A percentile compares a stretch with the other conserved stretches of the same genome.
phyloP scores from a whole-genome alignment of 2,329 filamentous ascomycete species.

The Alternaria atra region DNA sequence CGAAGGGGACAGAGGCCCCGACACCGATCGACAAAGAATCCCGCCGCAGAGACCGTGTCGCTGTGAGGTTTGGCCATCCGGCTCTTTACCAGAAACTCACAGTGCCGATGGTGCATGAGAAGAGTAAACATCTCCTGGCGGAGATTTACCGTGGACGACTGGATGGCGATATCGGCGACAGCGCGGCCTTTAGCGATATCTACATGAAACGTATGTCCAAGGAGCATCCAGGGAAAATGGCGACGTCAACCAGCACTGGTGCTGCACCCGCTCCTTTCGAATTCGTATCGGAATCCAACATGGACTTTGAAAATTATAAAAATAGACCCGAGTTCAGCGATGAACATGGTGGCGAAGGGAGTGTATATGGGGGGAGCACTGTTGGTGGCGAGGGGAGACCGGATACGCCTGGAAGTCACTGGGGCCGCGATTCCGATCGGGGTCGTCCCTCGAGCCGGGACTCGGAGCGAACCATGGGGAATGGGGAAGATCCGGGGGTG shows the following conservation, averaged over 20 bases:
- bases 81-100: slow-evolving; percentile 88
- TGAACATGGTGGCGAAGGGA: slow-evolving; percentile 79
- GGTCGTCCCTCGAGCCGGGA: slow-evolving; percentile 37
- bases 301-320: slow-evolving; percentile 93
- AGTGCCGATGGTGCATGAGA: slow-evolving; percentile 94
- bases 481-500: slow-evolving; percentile 46
- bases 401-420: slow-evolving; percentile 63
- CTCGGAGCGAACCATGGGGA: slow-evolving; percentile 36
- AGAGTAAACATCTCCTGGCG: slow-evolving; percentile 85
- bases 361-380: slow-evolving; percentile 65
- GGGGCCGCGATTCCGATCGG: slow-evolving; percentile 28
- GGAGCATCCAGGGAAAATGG: slow-evolving; percentile 64
- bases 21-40: slow-evolving; percentile 54
- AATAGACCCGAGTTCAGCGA: slow-evolving; percentile 87
- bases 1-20: slow-evolving; percentile 58
- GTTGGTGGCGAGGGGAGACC: slow-evolving; percentile 59
- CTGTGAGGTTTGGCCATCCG: slow-evolving; percentile 85
- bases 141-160: slow-evolving; percentile 85
- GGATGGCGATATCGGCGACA: slow-evolving; percentile 65
- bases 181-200: slow-evolving; percentile 82
- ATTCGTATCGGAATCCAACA: slow-evolving; percentile 82
- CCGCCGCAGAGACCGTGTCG: slow-evolving; percentile 70
- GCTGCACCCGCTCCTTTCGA: slow-evolving; percentile 72
- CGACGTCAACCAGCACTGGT: slow-evolving; percentile 23
- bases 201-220: slow-evolving; percentile 82